phyloP scores from a whole-genome alignment of 257 asterid genomes.

The Salvia splendens region DNA sequence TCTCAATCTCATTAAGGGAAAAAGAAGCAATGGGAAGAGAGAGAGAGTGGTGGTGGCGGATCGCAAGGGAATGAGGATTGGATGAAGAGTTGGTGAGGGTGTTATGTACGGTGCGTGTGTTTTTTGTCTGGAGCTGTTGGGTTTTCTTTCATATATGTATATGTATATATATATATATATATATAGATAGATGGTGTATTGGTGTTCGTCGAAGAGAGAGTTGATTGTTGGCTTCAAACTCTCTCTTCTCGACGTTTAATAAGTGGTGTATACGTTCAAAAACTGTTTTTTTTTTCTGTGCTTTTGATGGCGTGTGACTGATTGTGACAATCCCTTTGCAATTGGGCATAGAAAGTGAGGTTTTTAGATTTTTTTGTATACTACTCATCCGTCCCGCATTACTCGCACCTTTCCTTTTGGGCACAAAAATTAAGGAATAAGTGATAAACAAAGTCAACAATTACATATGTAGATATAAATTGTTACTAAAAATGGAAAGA shows the following conservation, averaged over 20 bases:
- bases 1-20: slow-evolving; percentile 30
- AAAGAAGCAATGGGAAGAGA: slow-evolving; percentile 2
- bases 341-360: no score
- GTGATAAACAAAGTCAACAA: no score
- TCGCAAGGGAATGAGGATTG: slow-evolving; percentile 28
- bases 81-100: slow-evolving; percentile 32
- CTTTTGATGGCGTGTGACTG: neutral
- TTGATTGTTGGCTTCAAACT: neutral
- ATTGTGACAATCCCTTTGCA: neutral
- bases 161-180: neutral
- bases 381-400: no score
- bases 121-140: slow-evolving; percentile 24
- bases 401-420: no score
- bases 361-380: no score
- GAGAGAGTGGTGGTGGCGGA: slow-evolving; percentile 29
- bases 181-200: no score
- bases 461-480: no score
- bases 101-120: neutral
- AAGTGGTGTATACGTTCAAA: no score
- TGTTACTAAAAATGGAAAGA: no score
- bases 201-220: no score
- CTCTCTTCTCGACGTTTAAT: neutral
- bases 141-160: neutral
- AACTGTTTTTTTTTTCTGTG: no score
- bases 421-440: no score